Conservation (phyloP, 2,329 filamentous ascomycete genomes). For the Sarocladiaceae sp. region DNA sequence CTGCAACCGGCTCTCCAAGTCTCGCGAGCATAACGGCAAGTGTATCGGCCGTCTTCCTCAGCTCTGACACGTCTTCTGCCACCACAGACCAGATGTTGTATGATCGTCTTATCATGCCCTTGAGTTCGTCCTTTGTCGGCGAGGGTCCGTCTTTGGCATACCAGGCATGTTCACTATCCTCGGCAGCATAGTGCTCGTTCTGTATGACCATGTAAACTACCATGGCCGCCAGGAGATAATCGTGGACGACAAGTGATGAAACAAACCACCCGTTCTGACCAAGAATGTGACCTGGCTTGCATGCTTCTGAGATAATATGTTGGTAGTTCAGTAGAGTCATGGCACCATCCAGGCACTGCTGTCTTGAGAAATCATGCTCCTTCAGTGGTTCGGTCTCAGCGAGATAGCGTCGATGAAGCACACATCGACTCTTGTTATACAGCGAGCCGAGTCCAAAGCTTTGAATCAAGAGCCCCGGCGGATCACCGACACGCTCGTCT, state of each 20-base stretch:
- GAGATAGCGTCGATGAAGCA: conserved; percentile 52
- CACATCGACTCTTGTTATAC: conserved; percentile 51
- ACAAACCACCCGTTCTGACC: conserved; percentile 41
- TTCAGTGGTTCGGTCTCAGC: conserved; percentile 32
- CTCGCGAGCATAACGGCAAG: conserved; percentile 41
- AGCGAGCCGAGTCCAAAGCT: conserved; percentile 48
- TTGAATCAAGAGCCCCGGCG: conserved; percentile 43
- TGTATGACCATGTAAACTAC: conserved; percentile 44
- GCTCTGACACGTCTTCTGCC: conserved; percentile 30
- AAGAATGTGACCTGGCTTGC: conserved; percentile 37
- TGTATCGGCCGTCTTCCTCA: conserved; percentile 41
- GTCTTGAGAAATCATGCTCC: conserved; percentile 45
- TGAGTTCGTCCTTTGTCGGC: conserved; percentile 34
- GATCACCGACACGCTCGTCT: conserved; percentile 45
- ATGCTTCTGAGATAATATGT: conserved; percentile 34
- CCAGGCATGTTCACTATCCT: conserved; percentile 29
- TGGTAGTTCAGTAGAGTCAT: conserved; percentile 45
- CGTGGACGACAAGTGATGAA: conserved; percentile 38
- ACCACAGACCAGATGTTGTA: conserved; percentile 40
- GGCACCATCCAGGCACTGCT: conserved; percentile 45
- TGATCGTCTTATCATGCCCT: conserved; percentile 36
- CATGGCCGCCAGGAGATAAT: conserved; percentile 48
- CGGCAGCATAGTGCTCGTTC: conserved; percentile 35
- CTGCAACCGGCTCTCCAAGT: conserved; percentile 28
- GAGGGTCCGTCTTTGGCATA: conserved; percentile 24